Evolutionary conservation across 768 basidiomycete genomes (phyloP).

Genomic region (Russula sp.): DNA sequence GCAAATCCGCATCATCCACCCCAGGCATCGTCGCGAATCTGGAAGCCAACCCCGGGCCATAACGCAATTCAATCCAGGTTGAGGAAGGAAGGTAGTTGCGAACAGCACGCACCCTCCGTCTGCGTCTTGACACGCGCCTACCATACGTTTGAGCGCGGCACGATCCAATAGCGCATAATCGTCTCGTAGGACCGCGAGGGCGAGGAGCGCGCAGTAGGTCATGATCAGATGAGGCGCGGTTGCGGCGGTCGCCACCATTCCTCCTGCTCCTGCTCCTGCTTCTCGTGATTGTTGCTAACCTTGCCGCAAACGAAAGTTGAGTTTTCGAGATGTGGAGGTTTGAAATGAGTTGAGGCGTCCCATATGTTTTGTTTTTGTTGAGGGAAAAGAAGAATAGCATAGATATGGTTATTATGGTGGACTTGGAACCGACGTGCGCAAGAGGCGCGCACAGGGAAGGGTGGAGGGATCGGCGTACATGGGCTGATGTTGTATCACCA

Average conservation of each 20-base stretch:
- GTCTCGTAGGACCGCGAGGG: constrained; percentile 84
- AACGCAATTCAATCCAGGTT: neutral
- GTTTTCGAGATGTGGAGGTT: neutral
- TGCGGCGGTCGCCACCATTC: neutral
- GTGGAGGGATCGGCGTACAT: constrained; percentile 23
- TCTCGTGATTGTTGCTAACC: constrained; percentile 39
- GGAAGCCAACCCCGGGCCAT: neutral
- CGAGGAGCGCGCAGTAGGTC: constrained; percentile 87
- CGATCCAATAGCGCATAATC: constrained; percentile 72
- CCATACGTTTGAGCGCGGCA: constrained; percentile 58
- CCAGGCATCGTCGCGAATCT: constrained; percentile 74
- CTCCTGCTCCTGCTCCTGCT: neutral
- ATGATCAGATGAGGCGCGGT: constrained; percentile 83
- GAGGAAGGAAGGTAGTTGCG: neutral
- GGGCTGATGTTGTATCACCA: constrained; percentile 5
- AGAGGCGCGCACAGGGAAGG: neutral
- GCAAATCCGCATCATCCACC: constrained; percentile 70
- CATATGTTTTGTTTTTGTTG: neutral
- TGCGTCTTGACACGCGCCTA: constrained; percentile 66
- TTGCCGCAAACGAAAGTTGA: constrained; percentile 9
- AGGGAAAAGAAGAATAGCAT: neutral
- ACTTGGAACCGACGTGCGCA: neutral
- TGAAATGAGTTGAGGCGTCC: neutral
- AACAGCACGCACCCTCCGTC: constrained; percentile 72
- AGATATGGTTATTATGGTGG: neutral